Conservation (phyloP, 768 basidiomycete species). For the Lanmaoa rubissima region DNA sequence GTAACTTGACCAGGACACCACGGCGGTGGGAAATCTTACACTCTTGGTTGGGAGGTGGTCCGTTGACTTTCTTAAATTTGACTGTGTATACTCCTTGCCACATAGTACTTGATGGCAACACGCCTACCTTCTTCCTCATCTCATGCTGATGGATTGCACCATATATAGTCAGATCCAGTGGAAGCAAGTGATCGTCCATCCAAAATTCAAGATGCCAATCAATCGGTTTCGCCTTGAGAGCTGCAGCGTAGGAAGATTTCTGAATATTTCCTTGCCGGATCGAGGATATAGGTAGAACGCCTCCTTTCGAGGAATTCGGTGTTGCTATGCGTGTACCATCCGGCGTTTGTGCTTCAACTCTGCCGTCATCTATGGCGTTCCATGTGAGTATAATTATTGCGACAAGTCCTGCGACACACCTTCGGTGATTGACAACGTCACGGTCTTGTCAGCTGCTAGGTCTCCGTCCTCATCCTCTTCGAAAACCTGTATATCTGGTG, state of each 20-base stretch:
- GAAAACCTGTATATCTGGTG: constrained; percentile 50
- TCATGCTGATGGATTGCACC: constrained; percentile 95
- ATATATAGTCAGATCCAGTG: constrained; percentile 89
- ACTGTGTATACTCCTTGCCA: constrained; percentile 92
- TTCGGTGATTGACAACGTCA: constrained; percentile 78
- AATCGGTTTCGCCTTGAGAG: constrained; percentile 85
- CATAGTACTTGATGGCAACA: constrained; percentile 65
- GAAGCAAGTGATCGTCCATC: constrained; percentile 84
- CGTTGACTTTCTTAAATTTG: constrained; percentile 89
- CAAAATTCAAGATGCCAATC: constrained; percentile 98
- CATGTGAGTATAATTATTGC: constrained; percentile 6
- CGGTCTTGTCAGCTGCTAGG: constrained; percentile 74
- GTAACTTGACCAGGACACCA: not conserved
- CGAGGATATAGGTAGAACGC: constrained; percentile 35
- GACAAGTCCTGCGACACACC: constrained; percentile 42
- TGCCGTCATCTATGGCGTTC: constrained; percentile 69
- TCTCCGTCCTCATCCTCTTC: constrained; percentile 85
- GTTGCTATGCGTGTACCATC: constrained; percentile 94
- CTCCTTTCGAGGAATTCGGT: constrained; percentile 60
- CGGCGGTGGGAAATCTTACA: constrained; percentile 39
- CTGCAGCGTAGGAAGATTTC: constrained; percentile 86
- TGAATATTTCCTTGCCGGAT: constrained; percentile 32
- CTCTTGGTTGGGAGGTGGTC: constrained; percentile 67
- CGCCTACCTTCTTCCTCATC: constrained; percentile 67
- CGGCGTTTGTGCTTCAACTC: constrained; percentile 93